phyloP scores from a whole-genome alignment of 768 basidiomycete genomes.

The Boletus barrowsii region DNA sequence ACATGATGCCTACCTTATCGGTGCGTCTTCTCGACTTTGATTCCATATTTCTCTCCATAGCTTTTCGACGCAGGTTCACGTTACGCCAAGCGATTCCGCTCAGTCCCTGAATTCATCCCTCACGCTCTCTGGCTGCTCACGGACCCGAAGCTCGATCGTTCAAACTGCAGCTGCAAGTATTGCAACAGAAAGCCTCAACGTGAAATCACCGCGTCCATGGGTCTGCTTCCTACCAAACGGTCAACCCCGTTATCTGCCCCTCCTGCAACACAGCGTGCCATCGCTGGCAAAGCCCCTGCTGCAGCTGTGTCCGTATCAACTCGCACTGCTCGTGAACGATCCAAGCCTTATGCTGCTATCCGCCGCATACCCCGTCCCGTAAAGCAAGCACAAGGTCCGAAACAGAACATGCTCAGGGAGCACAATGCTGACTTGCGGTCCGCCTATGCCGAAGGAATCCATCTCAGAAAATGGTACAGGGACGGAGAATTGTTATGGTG shows the following conservation, averaged over 20 bases:
- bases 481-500: conserved; percentile 74
- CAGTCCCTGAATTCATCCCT: conserved; percentile 80
- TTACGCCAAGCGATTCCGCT: conserved; percentile 59
- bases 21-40: conserved; percentile 37
- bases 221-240: conserved; percentile 34
- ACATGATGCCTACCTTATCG: conserved; percentile 77
- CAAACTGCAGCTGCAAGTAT: conserved; percentile 72
- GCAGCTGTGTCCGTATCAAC: conserved; percentile 14
- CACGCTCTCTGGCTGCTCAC: conserved; percentile 78
- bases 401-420: conserved; percentile 55
- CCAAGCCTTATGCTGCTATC: conserved; percentile 41
- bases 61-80: conserved; percentile 35
- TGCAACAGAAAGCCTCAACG: conserved; percentile 68
- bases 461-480: conserved; percentile 59
- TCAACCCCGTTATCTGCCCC: conserved; percentile 31
- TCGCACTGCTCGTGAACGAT: conserved; percentile 21
- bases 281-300: conserved; percentile 10
- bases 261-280: conserved; percentile 18
- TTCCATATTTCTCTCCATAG: not conserved
- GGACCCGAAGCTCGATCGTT: conserved; percentile 45
- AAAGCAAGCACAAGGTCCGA: conserved; percentile 36
- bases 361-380: conserved; percentile 37
- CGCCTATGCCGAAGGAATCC: conserved; percentile 43
- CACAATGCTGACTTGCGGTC: conserved; percentile 64
- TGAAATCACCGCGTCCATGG: conserved; percentile 63